phyloP scores from a whole-genome alignment of 2,329 filamentous ascomycete genomes.

The Nemania diffusa region DNA sequence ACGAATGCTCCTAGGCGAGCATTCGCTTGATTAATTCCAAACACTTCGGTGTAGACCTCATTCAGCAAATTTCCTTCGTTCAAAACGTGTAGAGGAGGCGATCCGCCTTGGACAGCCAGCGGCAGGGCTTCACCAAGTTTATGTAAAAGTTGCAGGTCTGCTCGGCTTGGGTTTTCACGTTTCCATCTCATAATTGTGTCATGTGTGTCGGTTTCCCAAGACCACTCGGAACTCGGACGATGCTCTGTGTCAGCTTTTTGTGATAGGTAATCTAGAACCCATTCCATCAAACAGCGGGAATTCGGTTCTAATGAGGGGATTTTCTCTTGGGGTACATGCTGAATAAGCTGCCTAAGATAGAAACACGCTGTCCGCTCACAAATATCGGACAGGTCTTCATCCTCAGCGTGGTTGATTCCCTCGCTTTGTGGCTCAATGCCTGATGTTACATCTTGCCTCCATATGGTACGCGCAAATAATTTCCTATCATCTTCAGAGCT shows the following conservation, averaged over 20 bases:
- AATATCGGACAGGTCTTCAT: not conserved
- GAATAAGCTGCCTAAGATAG: not conserved
- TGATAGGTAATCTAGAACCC: too few relatives aligned
- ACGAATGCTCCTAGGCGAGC: not conserved
- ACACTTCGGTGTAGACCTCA: conserved; percentile 16
- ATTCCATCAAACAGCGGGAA: conserved; percentile 5
- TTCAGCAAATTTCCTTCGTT: too few relatives aligned
- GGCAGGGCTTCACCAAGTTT: too few relatives aligned
- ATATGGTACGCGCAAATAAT: conserved; percentile 27
- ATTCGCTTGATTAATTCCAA: conserved; percentile 3
- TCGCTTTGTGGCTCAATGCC: not conserved
- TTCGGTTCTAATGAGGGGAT: not conserved
- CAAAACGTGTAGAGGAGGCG: not conserved
- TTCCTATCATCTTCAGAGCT: not conserved
- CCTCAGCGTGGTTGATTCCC: too few relatives aligned
- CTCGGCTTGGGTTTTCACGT: too few relatives aligned
- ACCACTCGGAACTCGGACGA: too few relatives aligned
- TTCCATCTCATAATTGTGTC: too few relatives aligned
- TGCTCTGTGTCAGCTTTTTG: not conserved
- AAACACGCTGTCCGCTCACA: conserved; percentile 10
- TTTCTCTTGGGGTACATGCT: not conserved
- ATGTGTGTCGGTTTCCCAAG: too few relatives aligned
- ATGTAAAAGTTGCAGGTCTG: too few relatives aligned
- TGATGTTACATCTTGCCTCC: conserved; percentile 2
- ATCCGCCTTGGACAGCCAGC: not conserved